Conservation (phyloP, 2,329 filamentous ascomycete species). For the Penicillium frequentans region DNA sequence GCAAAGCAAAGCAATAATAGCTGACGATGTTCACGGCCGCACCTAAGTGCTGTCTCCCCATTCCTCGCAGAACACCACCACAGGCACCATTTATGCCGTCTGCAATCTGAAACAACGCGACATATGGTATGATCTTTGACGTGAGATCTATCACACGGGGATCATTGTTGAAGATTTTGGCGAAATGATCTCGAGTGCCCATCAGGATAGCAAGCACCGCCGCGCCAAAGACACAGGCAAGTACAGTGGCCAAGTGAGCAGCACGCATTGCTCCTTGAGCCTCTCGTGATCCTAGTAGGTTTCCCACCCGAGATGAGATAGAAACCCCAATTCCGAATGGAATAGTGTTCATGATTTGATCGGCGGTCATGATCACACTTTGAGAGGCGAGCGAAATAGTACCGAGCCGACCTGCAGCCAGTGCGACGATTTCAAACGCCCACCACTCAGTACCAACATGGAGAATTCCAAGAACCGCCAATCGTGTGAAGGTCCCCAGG, state of each 20-base stretch:
- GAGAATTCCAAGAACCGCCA: conserved; percentile 73
- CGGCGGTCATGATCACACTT: conserved; percentile 85
- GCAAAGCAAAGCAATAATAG: conserved; percentile 80
- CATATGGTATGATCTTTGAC: conserved; percentile 78
- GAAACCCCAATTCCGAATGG: conserved; percentile 86
- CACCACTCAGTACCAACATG: conserved; percentile 93
- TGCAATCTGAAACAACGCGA: conserved; percentile 86
- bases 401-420: conserved; percentile 77
- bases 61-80: conserved; percentile 75
- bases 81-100: conserved; percentile 85
- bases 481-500: conserved; percentile 67
- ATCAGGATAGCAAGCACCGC: conserved; percentile 69
- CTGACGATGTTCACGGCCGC: conserved; percentile 78
- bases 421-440: conserved; percentile 88
- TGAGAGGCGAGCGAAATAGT: conserved; percentile 79
- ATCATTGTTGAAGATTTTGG: conserved; percentile 79
- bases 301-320: conserved; percentile 74
- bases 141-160: conserved; percentile 69
- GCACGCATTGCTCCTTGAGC: conserved; percentile 66
- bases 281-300: conserved; percentile 70
- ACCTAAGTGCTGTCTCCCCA: conserved; percentile 84
- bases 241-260: conserved; percentile 71
- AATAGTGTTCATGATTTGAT: conserved; percentile 81
- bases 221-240: conserved; percentile 69
- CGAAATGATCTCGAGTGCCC: conserved; percentile 70